phyloP scores from a whole-genome alignment of 2,329 filamentous ascomycete genomes.

The Apiospora aurea region DNA sequence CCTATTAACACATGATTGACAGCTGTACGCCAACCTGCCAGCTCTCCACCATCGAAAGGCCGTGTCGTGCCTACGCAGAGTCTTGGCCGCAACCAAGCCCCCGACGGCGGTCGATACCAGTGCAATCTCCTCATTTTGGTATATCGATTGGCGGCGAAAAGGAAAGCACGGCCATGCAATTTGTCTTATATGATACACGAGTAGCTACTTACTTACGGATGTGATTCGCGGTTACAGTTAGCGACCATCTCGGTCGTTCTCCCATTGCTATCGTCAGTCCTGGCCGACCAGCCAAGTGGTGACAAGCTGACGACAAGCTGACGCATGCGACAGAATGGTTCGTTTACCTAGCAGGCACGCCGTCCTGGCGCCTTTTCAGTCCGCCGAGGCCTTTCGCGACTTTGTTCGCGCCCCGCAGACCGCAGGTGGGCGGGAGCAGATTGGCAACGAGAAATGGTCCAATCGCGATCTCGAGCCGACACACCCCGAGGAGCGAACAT shows the following conservation, averaged over 20 bases:
- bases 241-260: background rate
- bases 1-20: background rate
- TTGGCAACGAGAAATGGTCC: constrained; percentile 39
- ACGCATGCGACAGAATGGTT: background rate
- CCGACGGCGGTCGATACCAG: background rate
- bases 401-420: constrained; percentile 35
- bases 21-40: background rate
- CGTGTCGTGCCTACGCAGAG: background rate
- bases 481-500: constrained; percentile 37
- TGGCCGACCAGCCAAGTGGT: background rate
- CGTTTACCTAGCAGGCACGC: background rate
- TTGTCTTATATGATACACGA: background rate
- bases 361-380: constrained; percentile 36
- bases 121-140: background rate
- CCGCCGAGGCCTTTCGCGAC: constrained; percentile 34
- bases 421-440: constrained; percentile 29
- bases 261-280: background rate
- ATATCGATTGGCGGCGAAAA: background rate
- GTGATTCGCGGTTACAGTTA: background rate
- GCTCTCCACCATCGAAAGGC: background rate
- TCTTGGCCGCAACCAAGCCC: background rate
- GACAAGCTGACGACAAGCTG: background rate
- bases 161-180: background rate
- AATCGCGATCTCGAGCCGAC: constrained; percentile 43
- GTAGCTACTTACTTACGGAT: background rate